Evolutionary conservation across 441 rosid species (phyloP), one percentile per base, ranked within the genome.

Genomic region (Iberis amara): DNA sequence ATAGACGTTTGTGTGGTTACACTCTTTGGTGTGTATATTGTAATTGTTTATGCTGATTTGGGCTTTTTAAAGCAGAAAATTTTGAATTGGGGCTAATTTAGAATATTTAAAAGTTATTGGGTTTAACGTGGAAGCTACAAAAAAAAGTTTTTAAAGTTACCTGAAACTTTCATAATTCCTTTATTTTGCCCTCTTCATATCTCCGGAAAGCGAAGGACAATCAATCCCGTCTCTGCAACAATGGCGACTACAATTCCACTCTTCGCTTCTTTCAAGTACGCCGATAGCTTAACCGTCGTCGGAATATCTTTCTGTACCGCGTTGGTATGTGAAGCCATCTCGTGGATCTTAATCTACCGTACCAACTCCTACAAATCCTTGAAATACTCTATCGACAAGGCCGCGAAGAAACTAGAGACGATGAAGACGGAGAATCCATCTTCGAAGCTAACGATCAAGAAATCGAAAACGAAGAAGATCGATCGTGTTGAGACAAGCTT

Each of bases 231-330:
- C 33, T 28, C 62, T 35, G 48, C 52, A 51, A 41, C 40, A 36
- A 77, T 77, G 79, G 77, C 82, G 12, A 47, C 61, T 0, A n/a
- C 77, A 15, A 40, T 55, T 15, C 73, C 74, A 3, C 31, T 67
- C 61, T 59, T 78, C 27, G 66, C 76, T 1, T 72, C 80, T 40
- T 70, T 65, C 69, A 80, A 67, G 57, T 90, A 83, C 76, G 69
- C 82, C 59, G 98, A 87, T 74, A 75, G 95, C 57, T 66, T 90
- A 10, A 83, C 81, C 33, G 86, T 87, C 37, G 83, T 85, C 24
- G 95, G 72, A 8, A 90, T 90, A 78, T 87, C 96, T 27, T 59
- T 90, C 61, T 83, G 89, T 73, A 90, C 95, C 0, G 98, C 96
- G 11, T 59, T 85, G 0, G 63, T 90, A 61, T 90, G 96, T 73